These are phyloP conservation scores for Lecanicillium sp. DNA, from an alignment of 2,329 filamentous ascomycete genomes.

Conservation along the genomic window DNA sequence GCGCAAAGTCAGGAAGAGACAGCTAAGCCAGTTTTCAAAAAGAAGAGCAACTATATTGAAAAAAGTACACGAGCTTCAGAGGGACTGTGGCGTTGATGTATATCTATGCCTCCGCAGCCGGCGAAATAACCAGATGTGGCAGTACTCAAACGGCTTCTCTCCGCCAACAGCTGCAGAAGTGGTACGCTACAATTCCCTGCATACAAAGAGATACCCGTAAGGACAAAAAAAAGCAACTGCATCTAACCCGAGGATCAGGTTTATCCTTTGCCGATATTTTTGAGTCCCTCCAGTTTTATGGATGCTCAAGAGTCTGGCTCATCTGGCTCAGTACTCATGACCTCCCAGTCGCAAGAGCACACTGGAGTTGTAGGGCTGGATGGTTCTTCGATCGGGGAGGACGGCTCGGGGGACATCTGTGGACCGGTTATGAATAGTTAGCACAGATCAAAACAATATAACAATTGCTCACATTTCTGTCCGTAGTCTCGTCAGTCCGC, in stretches of 20 bases:
- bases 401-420: background rate
- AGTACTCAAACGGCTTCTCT: conserved; percentile 13
- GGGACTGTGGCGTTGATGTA: conserved; percentile 12
- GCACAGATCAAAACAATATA: too few species aligned
- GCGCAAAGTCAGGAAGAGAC: conserved; percentile 7
- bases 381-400: too few species aligned
- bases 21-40: conserved; percentile 11
- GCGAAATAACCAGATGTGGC: conserved; percentile 15
- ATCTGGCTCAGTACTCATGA: background rate
- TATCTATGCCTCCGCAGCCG: conserved; percentile 13
- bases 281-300: background rate
- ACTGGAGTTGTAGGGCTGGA: background rate
- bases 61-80: conserved; percentile 13
- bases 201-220: background rate
- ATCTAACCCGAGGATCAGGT: too few species aligned
- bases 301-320: background rate
- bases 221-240: too few species aligned
- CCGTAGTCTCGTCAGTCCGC: too few species aligned
- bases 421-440: too few species aligned
- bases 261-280: background rate
- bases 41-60: conserved; percentile 13
- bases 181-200: background rate
- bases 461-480: too few species aligned
- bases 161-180: conserved; percentile 1
- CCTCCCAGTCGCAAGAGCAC: background rate